Evolutionary conservation across 768 basidiomycete genomes (phyloP), one percentile per base, ranked within the genome.

Genomic region (Tylopilus cervinicoccineus): DNA sequence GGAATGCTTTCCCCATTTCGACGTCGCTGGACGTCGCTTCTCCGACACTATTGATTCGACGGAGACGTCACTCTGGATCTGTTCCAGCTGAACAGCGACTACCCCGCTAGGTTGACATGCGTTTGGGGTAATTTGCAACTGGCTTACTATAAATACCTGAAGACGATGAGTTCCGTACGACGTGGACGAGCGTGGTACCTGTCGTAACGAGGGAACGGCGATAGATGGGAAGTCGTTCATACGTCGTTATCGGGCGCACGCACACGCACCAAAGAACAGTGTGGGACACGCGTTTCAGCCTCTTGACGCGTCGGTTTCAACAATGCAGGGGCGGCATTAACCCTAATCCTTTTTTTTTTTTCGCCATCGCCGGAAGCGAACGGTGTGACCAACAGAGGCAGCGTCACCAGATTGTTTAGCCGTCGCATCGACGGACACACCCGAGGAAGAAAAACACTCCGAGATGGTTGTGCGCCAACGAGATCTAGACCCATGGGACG

Each of bases 301-400:
- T 14, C 10, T 31, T 43, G 40, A 48, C 37, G 24, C 20, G 32
- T 39, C 32, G 26, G 59, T 61, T 60, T 60, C 59, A 50, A 43
- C 24, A 53, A 34, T 28, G n/a, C 50, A 60, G 50, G 54, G 44
- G 33, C 37, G 43, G 10, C 27, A 27, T 38, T 46, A 42, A 26
- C 28, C 24, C 11, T 20, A 6, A 39, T n/a, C 32, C 28, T 43
- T 48, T 43, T 54, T 43, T 51, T 39, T 19, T 36, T 43, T 51
- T 38, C n/a, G n/a, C n/a, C 51, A 45, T 46, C 32, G n/a, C 24
- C 60, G 61, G 60, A 60, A 57, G 58, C 58, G 61, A 57, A 50
- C 57, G 32, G 6, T 27, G 36, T 38, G 42, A 38, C 10, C 20
- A 14, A 23, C 28, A 43, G 23, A 27, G 24, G 42, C 29, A 10